phyloP scores from a whole-genome alignment of 164 flowering plant species.

The Liriodendron chinense region DNA sequence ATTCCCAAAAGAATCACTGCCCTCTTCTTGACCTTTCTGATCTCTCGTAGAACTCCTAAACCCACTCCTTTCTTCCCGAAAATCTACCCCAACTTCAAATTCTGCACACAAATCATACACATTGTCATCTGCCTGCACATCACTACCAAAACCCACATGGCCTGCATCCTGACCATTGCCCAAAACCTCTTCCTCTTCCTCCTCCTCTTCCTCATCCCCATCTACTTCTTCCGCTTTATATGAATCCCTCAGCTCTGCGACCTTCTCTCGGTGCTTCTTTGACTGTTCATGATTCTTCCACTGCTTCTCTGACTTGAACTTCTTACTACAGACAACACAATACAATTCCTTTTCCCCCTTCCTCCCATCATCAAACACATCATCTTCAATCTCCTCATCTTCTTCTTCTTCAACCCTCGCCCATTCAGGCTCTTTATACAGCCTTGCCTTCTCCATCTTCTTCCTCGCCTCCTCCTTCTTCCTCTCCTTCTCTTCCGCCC shows the following conservation, averaged over 20 bases:
- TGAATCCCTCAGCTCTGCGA: constrained; percentile 59
- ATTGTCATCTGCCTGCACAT: constrained; percentile 20
- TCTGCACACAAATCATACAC: constrained; percentile 38
- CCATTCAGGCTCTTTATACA: constrained; percentile 87
- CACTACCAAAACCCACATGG: constrained; percentile 5
- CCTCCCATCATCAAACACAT: constrained; percentile 27
- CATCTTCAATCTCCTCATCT: constrained; percentile 24
- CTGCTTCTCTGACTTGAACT: constrained; percentile 94
- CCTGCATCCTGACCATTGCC: constrained; percentile 14
- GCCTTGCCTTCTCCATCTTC: constrained; percentile 59
- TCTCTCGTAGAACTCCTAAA: constrained; percentile 17
- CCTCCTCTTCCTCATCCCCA: constrained; percentile 13
- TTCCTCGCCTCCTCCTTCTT: constrained; percentile 61
- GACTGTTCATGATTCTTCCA: constrained; percentile 99
- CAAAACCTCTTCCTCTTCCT: constrained; percentile 11
- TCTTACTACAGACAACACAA: constrained; percentile 86
- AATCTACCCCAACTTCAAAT: constrained; percentile 30
- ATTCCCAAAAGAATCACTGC: constrained; percentile 8
- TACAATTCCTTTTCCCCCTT: constrained; percentile 53
- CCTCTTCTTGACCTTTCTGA: constrained; percentile 9
- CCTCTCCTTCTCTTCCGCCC: constrained; percentile 51
- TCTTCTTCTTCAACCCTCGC: constrained; percentile 42
- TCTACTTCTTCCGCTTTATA: constrained; percentile 19
- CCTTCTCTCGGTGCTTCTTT: constrained; percentile 88
- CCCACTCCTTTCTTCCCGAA: constrained; percentile 26